A percentile compares a stretch with the other conserved stretches of the same genome.
Evolutionary conservation across 768 basidiomycete species (phyloP).

Genomic region (Solioccasus polychromus): DNA sequence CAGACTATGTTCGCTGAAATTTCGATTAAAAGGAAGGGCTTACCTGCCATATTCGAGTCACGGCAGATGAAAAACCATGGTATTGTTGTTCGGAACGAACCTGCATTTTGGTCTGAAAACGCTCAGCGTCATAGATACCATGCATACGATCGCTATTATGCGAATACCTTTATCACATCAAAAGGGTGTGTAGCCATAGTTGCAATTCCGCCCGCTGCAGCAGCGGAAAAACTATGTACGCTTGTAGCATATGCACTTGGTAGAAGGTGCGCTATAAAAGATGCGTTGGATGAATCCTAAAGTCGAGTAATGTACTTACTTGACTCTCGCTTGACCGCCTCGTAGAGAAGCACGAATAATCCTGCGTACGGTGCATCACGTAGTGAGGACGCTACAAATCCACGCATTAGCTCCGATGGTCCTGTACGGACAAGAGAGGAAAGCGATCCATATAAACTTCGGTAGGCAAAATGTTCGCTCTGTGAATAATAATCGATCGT

Average conservation of each 20-base stretch:
- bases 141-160: background rate
- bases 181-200: slow-evolving; percentile 89
- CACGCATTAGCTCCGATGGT: slow-evolving; percentile 78
- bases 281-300: slow-evolving; percentile 5
- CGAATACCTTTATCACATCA: slow-evolving; percentile 84
- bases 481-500: slow-evolving; percentile 26
- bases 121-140: background rate
- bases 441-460: slow-evolving; percentile 57
- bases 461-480: slow-evolving; percentile 79
- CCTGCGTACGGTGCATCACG: slow-evolving; percentile 95
- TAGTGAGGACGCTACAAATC: slow-evolving; percentile 83
- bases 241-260: slow-evolving; percentile 44
- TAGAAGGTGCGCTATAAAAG: slow-evolving; percentile 37
- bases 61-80: slow-evolving; percentile 64
- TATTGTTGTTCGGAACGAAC: slow-evolving; percentile 79
- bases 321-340: slow-evolving; percentile 74
- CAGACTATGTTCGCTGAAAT: background rate
- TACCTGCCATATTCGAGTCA: slow-evolving; percentile 67
- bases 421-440: slow-evolving; percentile 63
- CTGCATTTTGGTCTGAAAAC: slow-evolving; percentile 83
- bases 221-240: slow-evolving; percentile 66
- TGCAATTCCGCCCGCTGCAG: slow-evolving; percentile 79
- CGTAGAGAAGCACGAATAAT: slow-evolving; percentile 84
- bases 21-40: slow-evolving; percentile 17
- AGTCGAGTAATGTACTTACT: slow-evolving; percentile 39